Evolutionary conservation across 169 alveolate species (phyloP).

Genomic region (Eimeria sp.): DNA sequence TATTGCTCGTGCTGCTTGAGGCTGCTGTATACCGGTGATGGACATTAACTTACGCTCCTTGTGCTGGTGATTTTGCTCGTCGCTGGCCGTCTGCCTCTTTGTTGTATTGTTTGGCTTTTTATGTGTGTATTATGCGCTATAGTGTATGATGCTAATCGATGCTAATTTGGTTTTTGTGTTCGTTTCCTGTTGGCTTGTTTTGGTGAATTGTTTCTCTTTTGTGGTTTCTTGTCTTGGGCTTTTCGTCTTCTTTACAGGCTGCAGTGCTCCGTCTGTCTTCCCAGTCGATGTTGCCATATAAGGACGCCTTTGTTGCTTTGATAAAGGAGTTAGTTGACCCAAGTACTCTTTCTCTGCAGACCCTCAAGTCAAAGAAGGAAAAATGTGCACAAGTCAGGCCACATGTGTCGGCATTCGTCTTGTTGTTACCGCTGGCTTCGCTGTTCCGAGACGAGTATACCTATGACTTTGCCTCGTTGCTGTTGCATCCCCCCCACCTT

Average conservation of each 20-base stretch:
- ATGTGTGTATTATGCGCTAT: too few species aligned
- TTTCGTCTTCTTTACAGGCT: not conserved
- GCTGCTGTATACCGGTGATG: slow-evolving; percentile 1
- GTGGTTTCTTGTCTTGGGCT: not conserved
- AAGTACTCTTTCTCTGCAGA: slow-evolving; percentile 32
- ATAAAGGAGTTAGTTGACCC: not conserved
- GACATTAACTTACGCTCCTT: not conserved
- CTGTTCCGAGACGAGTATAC: too few species aligned
- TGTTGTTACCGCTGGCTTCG: not conserved
- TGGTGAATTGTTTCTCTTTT: not conserved
- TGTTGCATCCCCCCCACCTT: not conserved
- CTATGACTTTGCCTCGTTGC: not conserved
- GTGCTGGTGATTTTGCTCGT: not conserved
- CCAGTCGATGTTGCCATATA: slow-evolving; percentile 18
- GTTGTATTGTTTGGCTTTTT: not conserved
- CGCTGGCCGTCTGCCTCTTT: not conserved
- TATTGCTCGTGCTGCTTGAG: not conserved
- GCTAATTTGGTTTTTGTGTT: too few species aligned
- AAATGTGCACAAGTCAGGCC: slow-evolving; percentile 62
- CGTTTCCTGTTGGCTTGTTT: not conserved
- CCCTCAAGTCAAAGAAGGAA: slow-evolving; percentile 50
- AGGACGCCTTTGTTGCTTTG: not conserved
- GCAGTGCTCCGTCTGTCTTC: slow-evolving; percentile 76
- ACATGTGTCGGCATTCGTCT: not conserved
- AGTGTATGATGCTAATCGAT: too few species aligned